A percentile compares a stretch with the other conserved stretches of the same genome.
Conservation (phyloP, 2,329 filamentous ascomycete species). For the Hymenotorrendiella dingleyae region DNA sequence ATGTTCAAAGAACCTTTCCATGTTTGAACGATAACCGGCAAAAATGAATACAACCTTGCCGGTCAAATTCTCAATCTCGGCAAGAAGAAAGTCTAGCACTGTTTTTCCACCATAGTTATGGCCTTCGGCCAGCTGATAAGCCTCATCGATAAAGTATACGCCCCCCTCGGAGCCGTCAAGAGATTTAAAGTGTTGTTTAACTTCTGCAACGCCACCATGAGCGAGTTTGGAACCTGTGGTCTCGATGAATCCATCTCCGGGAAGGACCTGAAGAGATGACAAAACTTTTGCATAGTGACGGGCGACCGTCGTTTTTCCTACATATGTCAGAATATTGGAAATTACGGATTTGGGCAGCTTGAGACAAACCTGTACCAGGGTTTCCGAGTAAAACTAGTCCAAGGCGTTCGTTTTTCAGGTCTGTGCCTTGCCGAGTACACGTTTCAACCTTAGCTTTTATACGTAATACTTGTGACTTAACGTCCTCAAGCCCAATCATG, state of each 20-base stretch:
- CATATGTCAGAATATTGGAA: too few relatives aligned
- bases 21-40: slow-evolving; percentile 67
- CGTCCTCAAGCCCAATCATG: slow-evolving; percentile 65
- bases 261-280: slow-evolving; percentile 52
- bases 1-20: slow-evolving; percentile 71
- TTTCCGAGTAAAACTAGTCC: slow-evolving; percentile 63
- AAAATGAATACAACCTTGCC: slow-evolving; percentile 68
- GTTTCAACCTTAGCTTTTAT: slow-evolving; percentile 62
- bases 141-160: slow-evolving; percentile 72
- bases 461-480: slow-evolving; percentile 57
- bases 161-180: slow-evolving; percentile 62
- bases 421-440: slow-evolving; percentile 48
- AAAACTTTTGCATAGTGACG: slow-evolving; percentile 64
- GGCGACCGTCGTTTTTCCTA: slow-evolving; percentile 65
- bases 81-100: slow-evolving; percentile 65
- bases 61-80: slow-evolving; percentile 65
- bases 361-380: slow-evolving; percentile 61
- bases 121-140: slow-evolving; percentile 63
- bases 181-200: slow-evolving; percentile 49
- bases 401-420: slow-evolving; percentile 53
- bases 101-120: slow-evolving; percentile 51
- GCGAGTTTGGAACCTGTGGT: slow-evolving; percentile 63
- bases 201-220: slow-evolving; percentile 52
- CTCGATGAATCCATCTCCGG: slow-evolving; percentile 56
- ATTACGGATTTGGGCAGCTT: slow-evolving; percentile 19